Base-by-base conservation (phyloP, 495 filamentous ascomycete genomes). In the Lophium mytilinum region DNA sequence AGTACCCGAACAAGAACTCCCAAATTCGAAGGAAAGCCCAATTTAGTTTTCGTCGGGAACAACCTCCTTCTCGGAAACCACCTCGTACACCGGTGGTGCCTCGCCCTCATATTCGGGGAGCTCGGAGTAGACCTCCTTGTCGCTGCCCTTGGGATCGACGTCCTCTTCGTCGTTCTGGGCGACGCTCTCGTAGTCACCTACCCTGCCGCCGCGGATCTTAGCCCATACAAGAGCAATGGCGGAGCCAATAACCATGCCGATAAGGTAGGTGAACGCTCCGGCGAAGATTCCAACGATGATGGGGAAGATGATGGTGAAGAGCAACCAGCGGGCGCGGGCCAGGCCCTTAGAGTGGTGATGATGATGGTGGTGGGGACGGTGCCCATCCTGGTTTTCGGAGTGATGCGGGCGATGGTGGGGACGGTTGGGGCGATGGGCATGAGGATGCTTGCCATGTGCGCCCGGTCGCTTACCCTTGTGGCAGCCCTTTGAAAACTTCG, bases 211-310 rank as follows among this genome's bases (percentile, higher is more conserved):
- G 49, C 60, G 58, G 47, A 62, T 50, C 45, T 59, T 63, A 35
- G 52, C 51, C 15, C 58, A 55, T n/a, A 67, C 14, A 9, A 61
- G 52, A 18, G 64, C 65, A 21, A 69, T 63, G 40, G 34, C 24
- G 37, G 47, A 58, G 45, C 65, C 65, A 36, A 69, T 46, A 39
- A 57, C 62, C 62, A 67, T 67, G 45, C 64, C 67, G 50, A 67
- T 46, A 33, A 66, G 50, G 37, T 60, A 67, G 4, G 62, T 61
- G 37, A 63, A 48, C 34, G 64, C 65, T 24, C 67, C 67, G 15
- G 62, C 67, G 15, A 61, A 57, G 49, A 67, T 54, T 18, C 67
- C 67, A 40, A 69, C 57, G 11, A 69, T 60, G 42, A 69, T 57
- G 9, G 64, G 64, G 46, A 67, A 53, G 41, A 66, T 21, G 33